phyloP scores from a whole-genome alignment of 1,284 basidiomycete species.

The Cryptococcus sp. region DNA sequence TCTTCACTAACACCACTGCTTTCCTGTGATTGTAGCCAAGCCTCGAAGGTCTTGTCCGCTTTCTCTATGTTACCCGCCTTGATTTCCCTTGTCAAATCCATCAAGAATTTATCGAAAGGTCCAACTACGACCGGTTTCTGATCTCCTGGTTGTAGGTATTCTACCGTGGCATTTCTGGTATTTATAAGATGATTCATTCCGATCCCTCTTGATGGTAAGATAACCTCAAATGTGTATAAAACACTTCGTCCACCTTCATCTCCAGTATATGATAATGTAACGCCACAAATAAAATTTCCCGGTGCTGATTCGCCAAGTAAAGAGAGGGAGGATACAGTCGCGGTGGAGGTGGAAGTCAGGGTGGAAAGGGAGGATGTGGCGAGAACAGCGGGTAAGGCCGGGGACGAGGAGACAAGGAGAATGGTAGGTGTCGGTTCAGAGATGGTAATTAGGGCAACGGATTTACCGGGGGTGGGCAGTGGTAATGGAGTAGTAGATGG shows the following conservation, averaged over 20 bases:
- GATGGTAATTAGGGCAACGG: slow-evolving; percentile 21
- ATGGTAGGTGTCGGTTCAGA: slow-evolving; percentile 23
- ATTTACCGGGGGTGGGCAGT: slow-evolving; percentile 17
- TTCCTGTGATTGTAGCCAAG: neutral
- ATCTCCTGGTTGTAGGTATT: slow-evolving; percentile 6
- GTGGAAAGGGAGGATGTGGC: slow-evolving; percentile 15
- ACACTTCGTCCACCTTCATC: slow-evolving; percentile 23
- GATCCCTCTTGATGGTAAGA: slow-evolving; percentile 27
- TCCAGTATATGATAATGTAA: slow-evolving; percentile 20
- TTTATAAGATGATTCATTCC: slow-evolving; percentile 36
- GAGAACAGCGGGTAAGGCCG: slow-evolving; percentile 28
- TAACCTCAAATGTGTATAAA: slow-evolving; percentile 33
- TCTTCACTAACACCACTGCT: neutral
- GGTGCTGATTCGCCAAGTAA: slow-evolving; percentile 13
- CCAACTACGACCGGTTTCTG: no score
- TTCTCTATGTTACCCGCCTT: neutral
- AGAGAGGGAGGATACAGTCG: slow-evolving; percentile 22
- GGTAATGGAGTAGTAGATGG: slow-evolving; percentile 5
- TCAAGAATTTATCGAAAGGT: neutral
- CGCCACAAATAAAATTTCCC: slow-evolving; percentile 12
- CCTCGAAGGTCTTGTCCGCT: neutral
- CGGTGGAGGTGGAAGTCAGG: slow-evolving; percentile 13
- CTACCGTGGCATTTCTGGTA: slow-evolving; percentile 18
- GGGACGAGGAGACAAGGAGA: slow-evolving; percentile 25
- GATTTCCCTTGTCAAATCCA: neutral